Evolutionary conservation across 2,329 filamentous ascomycete species (phyloP).

Genomic region (Fusarium penzigii): DNA sequence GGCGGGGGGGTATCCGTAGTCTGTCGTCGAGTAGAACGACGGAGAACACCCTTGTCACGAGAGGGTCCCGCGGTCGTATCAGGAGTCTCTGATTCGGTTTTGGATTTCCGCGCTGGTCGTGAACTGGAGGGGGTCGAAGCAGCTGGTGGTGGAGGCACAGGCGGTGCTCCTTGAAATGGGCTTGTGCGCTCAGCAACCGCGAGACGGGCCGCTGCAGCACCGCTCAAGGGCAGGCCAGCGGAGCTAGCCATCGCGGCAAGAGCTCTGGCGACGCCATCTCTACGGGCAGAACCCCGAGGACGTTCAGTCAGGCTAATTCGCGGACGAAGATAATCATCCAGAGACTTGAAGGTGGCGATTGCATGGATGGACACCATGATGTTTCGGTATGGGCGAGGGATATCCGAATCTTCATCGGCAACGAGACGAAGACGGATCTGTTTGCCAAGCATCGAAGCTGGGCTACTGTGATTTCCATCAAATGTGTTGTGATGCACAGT

Average conservation of each 20-base stretch:
- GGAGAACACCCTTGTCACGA: constrained; percentile 58
- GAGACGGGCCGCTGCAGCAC: constrained; percentile 47
- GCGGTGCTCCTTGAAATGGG: constrained; percentile 39
- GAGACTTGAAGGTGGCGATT: constrained; percentile 94
- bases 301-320: constrained; percentile 81
- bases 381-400: constrained; percentile 83
- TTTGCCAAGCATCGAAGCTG: constrained; percentile 94
- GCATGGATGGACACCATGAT: constrained; percentile 99
- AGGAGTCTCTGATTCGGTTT: constrained; percentile 46
- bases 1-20: constrained; percentile 53
- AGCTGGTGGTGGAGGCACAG: constrained; percentile 38
- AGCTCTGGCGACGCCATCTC: constrained; percentile 66
- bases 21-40: constrained; percentile 65
- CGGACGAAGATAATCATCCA: constrained; percentile 93
- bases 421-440: constrained; percentile 87
- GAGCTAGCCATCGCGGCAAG: constrained; percentile 78
- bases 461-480: constrained; percentile 86
- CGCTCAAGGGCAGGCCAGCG: constrained; percentile 57
- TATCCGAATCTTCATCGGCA: constrained; percentile 87
- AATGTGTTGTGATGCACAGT: constrained; percentile 93
- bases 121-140: constrained; percentile 45
- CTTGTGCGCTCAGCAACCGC: constrained; percentile 41
- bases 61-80: constrained; percentile 50
- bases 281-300: constrained; percentile 53
- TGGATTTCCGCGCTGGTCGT: constrained; percentile 46